Evolutionary conservation across 2,329 filamentous ascomycete species (phyloP), one percentile per base, ranked within the genome.

Genomic region (Colletotrichum sp.): DNA sequence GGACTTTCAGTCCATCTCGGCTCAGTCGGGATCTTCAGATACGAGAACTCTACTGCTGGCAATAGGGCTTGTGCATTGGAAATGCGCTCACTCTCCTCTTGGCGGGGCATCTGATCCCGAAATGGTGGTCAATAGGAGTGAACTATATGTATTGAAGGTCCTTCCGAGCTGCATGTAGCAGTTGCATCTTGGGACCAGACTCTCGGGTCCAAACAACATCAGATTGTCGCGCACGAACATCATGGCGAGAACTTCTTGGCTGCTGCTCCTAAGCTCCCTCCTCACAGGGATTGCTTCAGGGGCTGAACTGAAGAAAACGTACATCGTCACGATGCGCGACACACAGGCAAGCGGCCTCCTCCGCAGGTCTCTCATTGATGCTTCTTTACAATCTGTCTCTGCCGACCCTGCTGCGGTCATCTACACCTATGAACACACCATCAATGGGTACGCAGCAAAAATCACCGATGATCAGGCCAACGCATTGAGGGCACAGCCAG

Each of bases 401-500:
- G 56, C 36, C 56, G 58, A 62, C 13, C 32, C 66, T 36, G 52
- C 58, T 34, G 12, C 66, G 15, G 61, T 76, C 34, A 32, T 76
- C n/a, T 77, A 77, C 34, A 65, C 60, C 27, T 77, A 77, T 32
- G 58, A 69, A 18, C 64, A 64, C 34, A 43, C 66, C 27, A 55
- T 74, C 39, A 74, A 74, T 64, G 76, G 76, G 2, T 77, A 74
- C 12, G 70, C 76, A 6, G 76, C 76, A 3, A 62, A 7, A 16
- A 55, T 77, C 66, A 77, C 74, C 36, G 74, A 66, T 4, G 48
- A 43, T 5, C 70, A 77, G 15, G 76, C 66, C 34, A 27, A 55
- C 3, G 70, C 66, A 3, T 66, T 77, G 6, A 66, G 56, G n/a
- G 27, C 48, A n/a, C 74, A 64, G 13, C 70, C 70, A 5, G 74